Percentiles rank a stretch among this genome's conserved stretches.
Conservation (phyloP, 2,329 filamentous ascomycete genomes). For the Celoporthe dispersa region DNA sequence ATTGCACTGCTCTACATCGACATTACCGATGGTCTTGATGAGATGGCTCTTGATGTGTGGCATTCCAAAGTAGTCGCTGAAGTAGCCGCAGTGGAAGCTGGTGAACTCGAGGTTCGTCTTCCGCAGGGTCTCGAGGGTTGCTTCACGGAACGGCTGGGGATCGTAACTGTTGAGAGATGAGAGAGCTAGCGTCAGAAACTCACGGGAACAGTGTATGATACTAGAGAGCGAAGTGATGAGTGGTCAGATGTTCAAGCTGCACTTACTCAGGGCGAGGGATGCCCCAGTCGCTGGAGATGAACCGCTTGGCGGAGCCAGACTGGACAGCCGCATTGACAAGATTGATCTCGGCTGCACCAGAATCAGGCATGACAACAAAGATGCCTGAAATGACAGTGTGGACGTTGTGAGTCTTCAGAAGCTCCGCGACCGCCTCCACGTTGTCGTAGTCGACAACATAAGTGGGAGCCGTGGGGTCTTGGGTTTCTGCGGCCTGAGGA, state of each 20-base stretch:
- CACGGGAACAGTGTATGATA: not conserved
- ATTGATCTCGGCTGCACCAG: not conserved
- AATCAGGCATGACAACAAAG: not conserved
- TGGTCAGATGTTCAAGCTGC: not conserved
- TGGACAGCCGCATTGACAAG: slow-evolving; percentile 3
- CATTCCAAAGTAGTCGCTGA: not conserved
- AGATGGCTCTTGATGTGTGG: slow-evolving; percentile 1
- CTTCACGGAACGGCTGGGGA: not conserved
- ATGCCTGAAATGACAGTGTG: not conserved
- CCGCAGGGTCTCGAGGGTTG: slow-evolving; percentile 2
- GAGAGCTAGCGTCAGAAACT: not conserved
- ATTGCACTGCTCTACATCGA: not conserved
- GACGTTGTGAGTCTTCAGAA: not conserved
- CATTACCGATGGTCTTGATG: not conserved
- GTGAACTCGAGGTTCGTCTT: not conserved
- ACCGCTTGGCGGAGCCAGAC: not conserved
- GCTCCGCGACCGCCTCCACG: not conserved
- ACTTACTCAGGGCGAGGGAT: not conserved
- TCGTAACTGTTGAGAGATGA: not conserved
- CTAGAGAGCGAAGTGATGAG: not conserved
- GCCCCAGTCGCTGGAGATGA: not conserved
- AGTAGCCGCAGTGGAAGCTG: not conserved
- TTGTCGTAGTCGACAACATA: not conserved
- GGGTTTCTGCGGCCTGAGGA: not conserved
- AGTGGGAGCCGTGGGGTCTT: not conserved